Percentiles rank a stretch among this genome's conserved stretches.
Conservation (phyloP, 352 stramenopile genomes). For the Peronosclerospora sorghi region DNA sequence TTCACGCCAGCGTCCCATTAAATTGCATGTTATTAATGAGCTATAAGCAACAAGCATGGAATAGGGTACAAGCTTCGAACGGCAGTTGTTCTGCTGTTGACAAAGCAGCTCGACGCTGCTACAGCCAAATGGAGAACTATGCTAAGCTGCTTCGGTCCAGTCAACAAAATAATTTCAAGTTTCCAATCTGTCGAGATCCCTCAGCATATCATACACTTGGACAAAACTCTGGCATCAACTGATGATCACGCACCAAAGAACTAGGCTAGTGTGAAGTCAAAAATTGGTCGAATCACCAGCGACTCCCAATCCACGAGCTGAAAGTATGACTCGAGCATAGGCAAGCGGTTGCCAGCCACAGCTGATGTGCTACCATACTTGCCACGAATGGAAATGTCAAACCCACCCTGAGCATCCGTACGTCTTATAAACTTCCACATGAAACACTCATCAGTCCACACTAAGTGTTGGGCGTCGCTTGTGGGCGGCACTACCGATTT, state of each 20-base stretch:
- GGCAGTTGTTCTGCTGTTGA: not conserved
- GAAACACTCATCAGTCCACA: constrained; percentile 83
- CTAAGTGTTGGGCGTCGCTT: constrained; percentile 73
- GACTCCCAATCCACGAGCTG: constrained; percentile 80
- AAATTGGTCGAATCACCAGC: constrained; percentile 69
- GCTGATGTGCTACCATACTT: constrained; percentile 79
- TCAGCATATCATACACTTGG: constrained; percentile 8
- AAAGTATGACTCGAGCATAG: constrained; percentile 80
- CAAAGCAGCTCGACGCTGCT: too few relatives aligned
- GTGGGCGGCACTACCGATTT: constrained; percentile 70
- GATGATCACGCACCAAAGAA: not conserved
- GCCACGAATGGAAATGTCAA: constrained; percentile 62
- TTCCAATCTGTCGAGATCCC: constrained; percentile 2
- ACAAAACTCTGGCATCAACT: constrained; percentile 3
- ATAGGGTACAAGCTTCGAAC: not conserved
- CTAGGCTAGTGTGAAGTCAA: constrained; percentile 44
- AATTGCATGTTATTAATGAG: too few relatives aligned
- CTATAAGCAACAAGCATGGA: too few relatives aligned
- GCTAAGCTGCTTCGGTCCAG: constrained; percentile 6
- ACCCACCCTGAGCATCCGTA: constrained; percentile 42
- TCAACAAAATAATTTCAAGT: constrained; percentile 3
- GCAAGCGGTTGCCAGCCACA: constrained; percentile 68
- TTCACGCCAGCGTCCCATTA: too few relatives aligned
- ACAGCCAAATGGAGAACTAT: constrained; percentile 4
- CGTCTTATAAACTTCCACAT: constrained; percentile 74